A percentile compares a stretch with the other conserved stretches of the same genome.
Evolutionary conservation across 2,329 filamentous ascomycete genomes (phyloP).

Genomic region (Huntiella decipiens): DNA sequence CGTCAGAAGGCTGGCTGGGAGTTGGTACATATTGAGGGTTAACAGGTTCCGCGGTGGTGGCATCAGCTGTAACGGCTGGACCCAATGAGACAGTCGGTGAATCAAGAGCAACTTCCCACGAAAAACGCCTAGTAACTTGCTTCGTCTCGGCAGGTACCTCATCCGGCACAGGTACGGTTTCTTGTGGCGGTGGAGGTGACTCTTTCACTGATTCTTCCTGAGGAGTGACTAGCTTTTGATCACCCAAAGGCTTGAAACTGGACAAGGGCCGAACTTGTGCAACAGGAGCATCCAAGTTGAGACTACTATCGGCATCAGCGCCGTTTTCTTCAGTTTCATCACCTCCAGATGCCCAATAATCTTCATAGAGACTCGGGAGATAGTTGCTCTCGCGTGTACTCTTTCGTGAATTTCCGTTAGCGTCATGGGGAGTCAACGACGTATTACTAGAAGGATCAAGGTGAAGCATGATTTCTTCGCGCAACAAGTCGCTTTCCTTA

Average conservation of each 20-base stretch:
- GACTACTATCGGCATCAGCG: not conserved
- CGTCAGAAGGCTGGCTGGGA: not conserved
- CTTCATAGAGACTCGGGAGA: constrained; percentile 46
- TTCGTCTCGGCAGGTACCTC: not conserved
- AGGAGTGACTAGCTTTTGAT: too few relatives aligned
- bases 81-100: not conserved
- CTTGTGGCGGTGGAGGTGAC: too few relatives aligned
- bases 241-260: not conserved
- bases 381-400: constrained; percentile 38
- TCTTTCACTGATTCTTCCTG: too few relatives aligned
- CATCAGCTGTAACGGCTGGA: not conserved
- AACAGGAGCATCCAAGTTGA: not conserved
- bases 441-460: constrained; percentile 28
- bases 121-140: constrained; percentile 4
- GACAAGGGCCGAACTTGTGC: not conserved
- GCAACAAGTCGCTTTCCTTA: constrained; percentile 51
- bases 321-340: not conserved
- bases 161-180: not conserved
- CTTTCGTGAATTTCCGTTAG: not conserved
- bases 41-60: not conserved
- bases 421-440: not conserved
- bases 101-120: constrained; percentile 6
- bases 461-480: constrained; percentile 57
- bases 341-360: constrained; percentile 37
- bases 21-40: not conserved